These are phyloP conservation scores for Pittosporum tobira DNA, from an alignment of 129 eudicot genomes.

Conservation along the genomic window DNA sequence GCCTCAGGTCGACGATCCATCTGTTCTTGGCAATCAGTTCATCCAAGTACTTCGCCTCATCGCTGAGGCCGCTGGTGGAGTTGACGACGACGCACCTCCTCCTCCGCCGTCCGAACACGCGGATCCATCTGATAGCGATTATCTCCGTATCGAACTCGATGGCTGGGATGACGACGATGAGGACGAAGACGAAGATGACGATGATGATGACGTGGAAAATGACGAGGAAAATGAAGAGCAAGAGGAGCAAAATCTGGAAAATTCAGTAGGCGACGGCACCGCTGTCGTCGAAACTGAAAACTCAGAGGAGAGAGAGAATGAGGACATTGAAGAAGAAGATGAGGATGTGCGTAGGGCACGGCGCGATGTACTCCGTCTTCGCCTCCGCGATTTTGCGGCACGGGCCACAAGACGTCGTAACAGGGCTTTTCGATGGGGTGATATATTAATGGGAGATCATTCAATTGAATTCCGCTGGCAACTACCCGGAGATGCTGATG, in stretches of 20 bases:
- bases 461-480: conserved; percentile 72
- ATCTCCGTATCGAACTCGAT: conserved; percentile 63
- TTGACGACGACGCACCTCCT: conserved; percentile 46
- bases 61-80: conserved; percentile 63
- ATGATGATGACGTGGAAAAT: conserved; percentile 17
- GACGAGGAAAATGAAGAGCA: conserved; percentile 21
- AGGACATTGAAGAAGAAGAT: conserved; percentile 24
- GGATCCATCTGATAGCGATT: conserved; percentile 40
- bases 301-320: conserved; percentile 3
- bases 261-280: conserved; percentile 10
- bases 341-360: conserved; percentile 26
- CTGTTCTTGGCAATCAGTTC: conserved; percentile 48
- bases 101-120: conserved; percentile 37
- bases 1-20: conserved; percentile 31
- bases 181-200: conserved; percentile 31
- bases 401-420: conserved; percentile 46
- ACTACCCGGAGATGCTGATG: conserved; percentile 35
- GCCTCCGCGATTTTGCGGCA: conserved; percentile 52
- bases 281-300: conserved; percentile 16
- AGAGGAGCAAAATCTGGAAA: conserved; percentile 19
- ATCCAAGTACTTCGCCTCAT: conserved; percentile 62
- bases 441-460: conserved; percentile 74
- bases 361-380: conserved; percentile 46
- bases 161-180: conserved; percentile 54
- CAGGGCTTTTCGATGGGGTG: conserved; percentile 76